Conservation (phyloP, 2,329 filamentous ascomycete species). For the Aspergillus sp. region DNA sequence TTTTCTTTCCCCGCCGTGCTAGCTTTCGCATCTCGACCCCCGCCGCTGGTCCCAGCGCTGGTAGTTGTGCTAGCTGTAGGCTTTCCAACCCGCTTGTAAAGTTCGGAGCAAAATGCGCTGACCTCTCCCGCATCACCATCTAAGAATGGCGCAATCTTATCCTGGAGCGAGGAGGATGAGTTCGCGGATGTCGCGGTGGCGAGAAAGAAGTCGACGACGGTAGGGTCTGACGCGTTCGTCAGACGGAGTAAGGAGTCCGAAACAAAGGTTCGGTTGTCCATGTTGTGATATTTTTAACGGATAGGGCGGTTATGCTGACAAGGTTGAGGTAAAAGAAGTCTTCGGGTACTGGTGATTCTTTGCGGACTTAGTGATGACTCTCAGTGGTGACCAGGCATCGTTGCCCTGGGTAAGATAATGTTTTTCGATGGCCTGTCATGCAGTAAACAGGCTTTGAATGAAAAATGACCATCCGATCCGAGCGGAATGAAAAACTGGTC, state of each 20-base stretch:
- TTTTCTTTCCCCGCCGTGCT: slow-evolving; percentile 14
- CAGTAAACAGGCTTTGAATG: background rate
- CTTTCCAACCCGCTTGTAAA: slow-evolving; percentile 38
- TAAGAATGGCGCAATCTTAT: slow-evolving; percentile 54
- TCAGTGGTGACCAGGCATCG: background rate
- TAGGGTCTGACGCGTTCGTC: slow-evolving; percentile 56
- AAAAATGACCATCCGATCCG: background rate
- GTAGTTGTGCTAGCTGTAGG: slow-evolving; percentile 17
- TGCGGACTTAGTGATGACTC: background rate
- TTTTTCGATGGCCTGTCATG: background rate
- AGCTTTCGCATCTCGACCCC: slow-evolving; percentile 12
- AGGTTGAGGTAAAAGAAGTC: background rate
- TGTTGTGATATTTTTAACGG: slow-evolving; percentile 16
- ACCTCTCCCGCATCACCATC: slow-evolving; percentile 51
- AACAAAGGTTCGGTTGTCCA: slow-evolving; percentile 44
- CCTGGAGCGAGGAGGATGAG: slow-evolving; percentile 47
- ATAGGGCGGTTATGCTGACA: background rate
- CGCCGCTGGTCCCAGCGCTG: background rate
- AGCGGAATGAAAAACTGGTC: background rate
- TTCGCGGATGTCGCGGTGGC: slow-evolving; percentile 54
- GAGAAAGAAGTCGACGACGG: slow-evolving; percentile 58
- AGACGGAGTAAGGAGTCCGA: slow-evolving; percentile 54
- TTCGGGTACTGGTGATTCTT: background rate
- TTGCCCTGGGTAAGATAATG: background rate
- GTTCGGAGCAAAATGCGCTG: slow-evolving; percentile 47